Percentiles rank a stretch among this genome's conserved stretches.
Conservation (phyloP, 2,329 filamentous ascomycete genomes). For the Penicillium sclerotigenum region DNA sequence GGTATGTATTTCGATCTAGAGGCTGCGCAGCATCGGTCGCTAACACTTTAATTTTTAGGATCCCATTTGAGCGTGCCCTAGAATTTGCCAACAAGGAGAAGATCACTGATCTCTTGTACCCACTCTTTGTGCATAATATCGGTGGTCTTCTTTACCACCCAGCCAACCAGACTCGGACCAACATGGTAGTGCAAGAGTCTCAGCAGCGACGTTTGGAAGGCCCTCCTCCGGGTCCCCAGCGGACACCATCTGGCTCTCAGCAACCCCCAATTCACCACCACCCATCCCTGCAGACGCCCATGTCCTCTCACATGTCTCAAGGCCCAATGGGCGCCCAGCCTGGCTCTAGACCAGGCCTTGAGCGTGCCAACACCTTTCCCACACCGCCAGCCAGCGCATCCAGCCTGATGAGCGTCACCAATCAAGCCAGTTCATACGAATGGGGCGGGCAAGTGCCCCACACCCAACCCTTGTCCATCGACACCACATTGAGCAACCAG, state of each 20-base stretch:
- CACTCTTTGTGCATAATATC: constrained; percentile 96
- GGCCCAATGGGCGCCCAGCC: constrained; percentile 58
- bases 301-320: constrained; percentile 62
- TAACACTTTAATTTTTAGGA: constrained; percentile 57
- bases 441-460: constrained; percentile 66
- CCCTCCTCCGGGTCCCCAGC: constrained; percentile 44
- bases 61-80: constrained; percentile 93
- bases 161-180: constrained; percentile 72
- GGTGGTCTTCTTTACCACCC: constrained; percentile 91
- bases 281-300: constrained; percentile 62
- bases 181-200: constrained; percentile 79
- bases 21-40: neutral
- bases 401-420: constrained; percentile 73
- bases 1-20: constrained; percentile 57
- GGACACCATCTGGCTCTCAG: constrained; percentile 65
- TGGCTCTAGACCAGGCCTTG: constrained; percentile 67
- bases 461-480: constrained; percentile 73
- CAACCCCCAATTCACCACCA: constrained; percentile 59
- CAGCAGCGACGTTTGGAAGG: constrained; percentile 71
- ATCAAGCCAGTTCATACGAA: constrained; percentile 71
- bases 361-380: constrained; percentile 87
- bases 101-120: constrained; percentile 92
- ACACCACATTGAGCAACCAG: constrained; percentile 72
- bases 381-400: constrained; percentile 93
- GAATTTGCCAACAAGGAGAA: constrained; percentile 99